A percentile compares a stretch with the other conserved stretches of the same genome.
phyloP scores from a whole-genome alignment of 768 basidiomycete species.

The Leccinellum rugosiceps region DNA sequence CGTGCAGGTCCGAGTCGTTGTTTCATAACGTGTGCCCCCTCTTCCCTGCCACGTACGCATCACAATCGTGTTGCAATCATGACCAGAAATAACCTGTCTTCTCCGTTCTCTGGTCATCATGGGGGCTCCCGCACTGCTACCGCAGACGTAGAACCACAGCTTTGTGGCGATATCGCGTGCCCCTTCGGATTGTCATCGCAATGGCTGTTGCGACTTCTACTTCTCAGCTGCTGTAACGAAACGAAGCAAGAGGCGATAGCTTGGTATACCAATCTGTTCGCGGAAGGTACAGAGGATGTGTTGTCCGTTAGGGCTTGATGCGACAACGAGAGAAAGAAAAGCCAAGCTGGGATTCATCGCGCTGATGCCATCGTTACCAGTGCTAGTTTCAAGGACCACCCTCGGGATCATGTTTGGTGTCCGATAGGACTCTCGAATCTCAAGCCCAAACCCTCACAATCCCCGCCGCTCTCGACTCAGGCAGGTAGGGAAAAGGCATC shows the following conservation, averaged over 20 bases:
- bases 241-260: not conserved
- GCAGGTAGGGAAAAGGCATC: not conserved
- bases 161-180: not conserved
- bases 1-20: not conserved
- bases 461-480: not conserved
- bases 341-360: not conserved
- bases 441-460: not conserved
- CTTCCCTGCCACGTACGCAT: not conserved
- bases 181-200: not conserved
- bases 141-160: not conserved
- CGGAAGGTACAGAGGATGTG: not conserved
- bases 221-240: not conserved
- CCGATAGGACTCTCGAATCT: not conserved
- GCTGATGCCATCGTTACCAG: conserved; percentile 2
- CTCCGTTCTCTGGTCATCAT: not conserved
- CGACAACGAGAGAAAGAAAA: not conserved
- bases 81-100: not conserved
- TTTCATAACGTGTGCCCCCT: not conserved
- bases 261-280: not conserved
- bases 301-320: not conserved
- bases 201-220: not conserved
- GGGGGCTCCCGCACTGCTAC: not conserved
- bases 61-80: not conserved
- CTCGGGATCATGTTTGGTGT: conserved; percentile 1
- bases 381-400: not conserved